Base-by-base conservation (phyloP, 2,329 filamentous ascomycete species). In the Fusarium denticulatum region DNA sequence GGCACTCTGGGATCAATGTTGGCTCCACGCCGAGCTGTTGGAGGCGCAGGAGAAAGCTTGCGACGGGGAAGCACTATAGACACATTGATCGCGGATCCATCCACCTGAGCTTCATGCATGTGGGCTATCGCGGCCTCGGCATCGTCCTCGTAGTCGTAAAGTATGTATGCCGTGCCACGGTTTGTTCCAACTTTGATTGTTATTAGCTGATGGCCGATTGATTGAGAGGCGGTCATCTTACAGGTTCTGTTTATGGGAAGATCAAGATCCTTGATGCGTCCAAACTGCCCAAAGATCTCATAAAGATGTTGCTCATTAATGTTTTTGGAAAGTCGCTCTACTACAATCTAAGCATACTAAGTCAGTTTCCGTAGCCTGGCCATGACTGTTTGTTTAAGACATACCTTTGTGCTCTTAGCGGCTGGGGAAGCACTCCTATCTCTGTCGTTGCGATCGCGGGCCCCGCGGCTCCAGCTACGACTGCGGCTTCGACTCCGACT, bases 91-190 rank as follows among this genome's bases (percentile, higher is more conserved):
- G 91, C 87, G 28, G 92, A 90, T 58, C 95, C 95, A 81, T 98
- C 95, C 34, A 97, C 85, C 79, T 97, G 94, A n/a, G 94, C 94
- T 84, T 99, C 96, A 82, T 99, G 96, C 96, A 99, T 98, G 81
- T 97, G 94, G 24, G 95, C 91, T 76, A 98, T 97, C 34, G 96
- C 96, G 20, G 91, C 87, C 83, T 98, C 94, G 30, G 96, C 96
- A 72, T 96, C 93, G 56, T 89, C 86, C 73, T 95, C 90, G 74
- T 92, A 88, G 60, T 90, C 86, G 83, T 93, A 99, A 46, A 97
- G 87, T 72, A 98, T 95, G 81, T 98, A 98, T 37, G 96, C 96
- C 34, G 94, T 97, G 52, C 96, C 96, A 64, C 96, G 92, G 79
- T 98, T 98, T 60, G 91, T 95, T 81, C 93, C 92, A 86, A 93